phyloP scores from a whole-genome alignment of 2,329 filamentous ascomycete species.

The Tolypocladium guangdongense region DNA sequence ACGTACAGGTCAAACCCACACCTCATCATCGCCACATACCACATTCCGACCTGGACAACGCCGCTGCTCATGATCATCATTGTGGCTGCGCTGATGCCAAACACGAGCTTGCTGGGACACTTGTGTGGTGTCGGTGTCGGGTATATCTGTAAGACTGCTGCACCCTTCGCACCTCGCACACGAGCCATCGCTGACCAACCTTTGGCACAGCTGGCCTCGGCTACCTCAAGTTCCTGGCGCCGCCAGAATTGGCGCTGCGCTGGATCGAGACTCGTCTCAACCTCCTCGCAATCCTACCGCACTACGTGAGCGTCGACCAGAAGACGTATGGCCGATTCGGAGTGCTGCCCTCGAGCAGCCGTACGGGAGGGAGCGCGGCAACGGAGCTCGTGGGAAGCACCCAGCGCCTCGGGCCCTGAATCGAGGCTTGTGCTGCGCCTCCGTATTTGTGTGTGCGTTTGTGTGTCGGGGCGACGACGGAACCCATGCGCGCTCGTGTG shows the following conservation, averaged over 20 bases:
- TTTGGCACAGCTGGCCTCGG: conserved; percentile 59
- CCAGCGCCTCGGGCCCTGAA: conserved; percentile 60
- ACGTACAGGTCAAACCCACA: conserved; percentile 73
- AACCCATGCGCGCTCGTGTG: neutral
- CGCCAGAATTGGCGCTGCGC: conserved; percentile 75
- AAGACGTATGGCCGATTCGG: conserved; percentile 93
- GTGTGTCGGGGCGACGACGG: neutral
- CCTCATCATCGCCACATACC: conserved; percentile 49
- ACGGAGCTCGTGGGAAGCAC: conserved; percentile 50
- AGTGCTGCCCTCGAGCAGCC: conserved; percentile 56
- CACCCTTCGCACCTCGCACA: neutral
- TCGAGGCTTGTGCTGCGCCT: neutral
- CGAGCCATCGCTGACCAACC: neutral
- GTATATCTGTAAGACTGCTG: conserved; percentile 60
- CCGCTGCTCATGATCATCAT: conserved; percentile 69
- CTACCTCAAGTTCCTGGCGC: conserved; percentile 80
- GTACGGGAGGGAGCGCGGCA: conserved; percentile 30
- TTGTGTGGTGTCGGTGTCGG: conserved; percentile 74
- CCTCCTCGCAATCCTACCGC: conserved; percentile 69
- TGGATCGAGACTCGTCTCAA: conserved; percentile 87
- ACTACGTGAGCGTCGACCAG: conserved; percentile 90
- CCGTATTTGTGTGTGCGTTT: neutral
- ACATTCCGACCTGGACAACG: conserved; percentile 87
- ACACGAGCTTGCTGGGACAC: conserved; percentile 78
- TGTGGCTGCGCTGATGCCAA: conserved; percentile 65